Evolutionary conservation across 2,329 filamentous ascomycete genomes (phyloP).

Genomic region (Rachicladosporium sp.): DNA sequence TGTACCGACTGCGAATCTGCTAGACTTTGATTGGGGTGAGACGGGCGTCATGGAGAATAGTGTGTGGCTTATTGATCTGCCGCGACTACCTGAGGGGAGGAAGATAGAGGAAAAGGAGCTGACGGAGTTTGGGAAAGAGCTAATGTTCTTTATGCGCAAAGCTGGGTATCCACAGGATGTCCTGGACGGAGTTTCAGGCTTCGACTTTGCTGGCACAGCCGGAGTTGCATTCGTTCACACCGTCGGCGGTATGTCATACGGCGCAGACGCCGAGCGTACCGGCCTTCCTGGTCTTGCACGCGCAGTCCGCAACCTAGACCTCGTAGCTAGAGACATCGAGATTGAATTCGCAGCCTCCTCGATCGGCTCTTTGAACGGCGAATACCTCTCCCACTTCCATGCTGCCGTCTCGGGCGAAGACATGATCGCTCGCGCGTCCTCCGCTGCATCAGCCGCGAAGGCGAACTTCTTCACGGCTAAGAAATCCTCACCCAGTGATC

Average conservation of each 20-base stretch:
- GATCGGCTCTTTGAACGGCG: conserved; percentile 59
- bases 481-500: conserved; percentile 9
- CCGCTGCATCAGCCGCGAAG: conserved; percentile 6
- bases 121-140: conserved; percentile 54
- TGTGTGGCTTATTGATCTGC: conserved; percentile 86
- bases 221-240: conserved; percentile 73
- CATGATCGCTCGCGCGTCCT: conserved; percentile 6
- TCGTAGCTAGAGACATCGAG: conserved; percentile 27
- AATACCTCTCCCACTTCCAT: conserved; percentile 51
- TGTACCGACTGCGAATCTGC: conserved; percentile 77
- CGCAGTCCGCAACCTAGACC: conserved; percentile 51
- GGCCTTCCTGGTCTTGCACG: conserved; percentile 65
- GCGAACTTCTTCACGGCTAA: conserved; percentile 7
- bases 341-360: conserved; percentile 68
- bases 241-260: conserved; percentile 37
- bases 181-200: conserved; percentile 56
- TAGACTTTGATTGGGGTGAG: conserved; percentile 82
- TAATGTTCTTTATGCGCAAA: conserved; percentile 57
- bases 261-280: conserved; percentile 35
- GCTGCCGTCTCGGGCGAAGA: conserved; percentile 42
- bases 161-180: conserved; percentile 54
- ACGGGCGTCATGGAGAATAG: conserved; percentile 74
- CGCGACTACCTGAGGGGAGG: conserved; percentile 35
- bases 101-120: conserved; percentile 20
- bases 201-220: conserved; percentile 67